These are phyloP conservation scores for Ascochyta rabiei DNA, from an alignment of 2,329 filamentous ascomycete genomes.

Conservation along the genomic window DNA sequence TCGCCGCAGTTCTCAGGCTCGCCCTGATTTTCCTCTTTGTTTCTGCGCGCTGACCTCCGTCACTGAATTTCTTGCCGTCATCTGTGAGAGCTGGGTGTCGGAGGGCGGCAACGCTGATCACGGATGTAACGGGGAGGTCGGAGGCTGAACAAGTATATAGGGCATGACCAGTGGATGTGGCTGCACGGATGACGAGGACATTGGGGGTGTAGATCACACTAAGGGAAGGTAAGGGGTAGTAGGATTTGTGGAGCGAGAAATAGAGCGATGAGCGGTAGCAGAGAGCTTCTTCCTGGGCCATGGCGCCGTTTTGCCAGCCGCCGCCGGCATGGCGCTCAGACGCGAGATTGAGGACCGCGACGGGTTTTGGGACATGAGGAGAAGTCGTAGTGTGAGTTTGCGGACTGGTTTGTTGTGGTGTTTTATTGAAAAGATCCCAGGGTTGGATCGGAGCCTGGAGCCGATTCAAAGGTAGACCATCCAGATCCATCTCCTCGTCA, in stretches of 20 bases:
- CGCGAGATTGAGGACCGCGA: constrained; percentile 72
- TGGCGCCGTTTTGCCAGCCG: constrained; percentile 65
- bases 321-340: constrained; percentile 65
- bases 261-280: constrained; percentile 67
- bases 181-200: constrained; percentile 64
- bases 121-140: constrained; percentile 60
- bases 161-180: constrained; percentile 54
- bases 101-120: constrained; percentile 66
- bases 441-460: background rate
- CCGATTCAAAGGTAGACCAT: constrained; percentile 3
- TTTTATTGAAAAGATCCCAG: constrained; percentile 4
- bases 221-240: constrained; percentile 61
- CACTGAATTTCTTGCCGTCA: constrained; percentile 23
- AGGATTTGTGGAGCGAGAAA: constrained; percentile 53
- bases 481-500: constrained; percentile 3
- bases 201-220: constrained; percentile 65
- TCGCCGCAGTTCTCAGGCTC: constrained; percentile 64
- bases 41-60: constrained; percentile 53
- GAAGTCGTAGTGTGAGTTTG: background rate
- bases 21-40: constrained; percentile 69
- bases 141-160: constrained; percentile 44
- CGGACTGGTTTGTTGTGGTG: background rate
- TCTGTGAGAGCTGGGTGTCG: constrained; percentile 47
- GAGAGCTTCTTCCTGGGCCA: constrained; percentile 72
- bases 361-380: constrained; percentile 35